Evolutionary conservation across 1,139 yeast species (phyloP).

Genomic region (Candida dubliniensis): DNA sequence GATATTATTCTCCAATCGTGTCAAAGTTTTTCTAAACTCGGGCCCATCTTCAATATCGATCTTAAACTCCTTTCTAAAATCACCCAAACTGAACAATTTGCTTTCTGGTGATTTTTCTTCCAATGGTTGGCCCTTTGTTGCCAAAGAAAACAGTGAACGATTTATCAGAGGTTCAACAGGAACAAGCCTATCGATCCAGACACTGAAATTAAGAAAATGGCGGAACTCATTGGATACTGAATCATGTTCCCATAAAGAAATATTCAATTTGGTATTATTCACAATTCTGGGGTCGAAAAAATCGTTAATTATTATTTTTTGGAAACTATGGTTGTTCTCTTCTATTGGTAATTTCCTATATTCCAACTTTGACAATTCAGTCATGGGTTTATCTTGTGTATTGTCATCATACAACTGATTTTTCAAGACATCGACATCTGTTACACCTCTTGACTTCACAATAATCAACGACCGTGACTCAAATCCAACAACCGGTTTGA

Average conservation of each 20-base stretch:
- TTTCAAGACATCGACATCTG: constrained; percentile 9
- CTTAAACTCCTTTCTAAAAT: constrained; percentile 31
- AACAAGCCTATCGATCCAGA: constrained; percentile 29
- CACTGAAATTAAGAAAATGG: constrained; percentile 28
- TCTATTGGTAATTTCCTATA: constrained; percentile 30
- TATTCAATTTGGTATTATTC: constrained; percentile 23
- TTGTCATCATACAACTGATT: constrained; percentile 9
- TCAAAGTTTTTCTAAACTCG: constrained; percentile 59
- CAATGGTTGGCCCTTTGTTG: constrained; percentile 9
- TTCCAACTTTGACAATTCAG: constrained; percentile 28
- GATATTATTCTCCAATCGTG: constrained; percentile 53
- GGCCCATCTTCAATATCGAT: constrained; percentile 70
- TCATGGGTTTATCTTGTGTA: constrained; percentile 2
- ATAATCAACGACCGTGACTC: constrained; percentile 24
- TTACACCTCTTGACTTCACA: constrained; percentile 21
- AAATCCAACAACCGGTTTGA: constrained; percentile 15
- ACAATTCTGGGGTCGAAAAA: constrained; percentile 20
- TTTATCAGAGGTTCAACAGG: constrained; percentile 1
- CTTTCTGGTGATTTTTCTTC: constrained; percentile 8
- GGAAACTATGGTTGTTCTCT: constrained; percentile 17
- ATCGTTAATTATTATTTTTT: constrained; percentile 35
- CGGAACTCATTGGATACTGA: constrained; percentile 17
- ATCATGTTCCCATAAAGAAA: constrained; percentile 33
- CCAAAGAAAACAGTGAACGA: constrained; percentile 3
- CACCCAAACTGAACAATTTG: constrained; percentile 16